Evolutionary conservation across 352 stramenopile species (phyloP), one percentile per base, ranked within the genome.

Genomic region (Thraustotheca clavata): DNA sequence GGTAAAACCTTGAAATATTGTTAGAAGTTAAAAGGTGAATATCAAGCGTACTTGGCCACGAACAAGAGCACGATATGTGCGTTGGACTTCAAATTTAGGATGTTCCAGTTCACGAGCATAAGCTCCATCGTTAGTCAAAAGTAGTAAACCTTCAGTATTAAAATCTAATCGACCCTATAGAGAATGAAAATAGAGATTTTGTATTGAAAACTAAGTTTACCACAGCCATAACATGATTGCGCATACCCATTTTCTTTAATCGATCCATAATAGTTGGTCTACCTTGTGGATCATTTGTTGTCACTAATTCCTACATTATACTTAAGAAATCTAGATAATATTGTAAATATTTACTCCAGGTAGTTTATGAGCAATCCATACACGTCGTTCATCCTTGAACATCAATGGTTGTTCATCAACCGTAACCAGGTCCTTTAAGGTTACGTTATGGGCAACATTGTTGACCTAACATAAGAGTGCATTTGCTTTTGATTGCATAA

Each of bases 61-160:
- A 43, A 96, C 86, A 29, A 94, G 76, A 7, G 80, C 88, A 16
- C 84, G 87, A 65, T 96, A 96, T 5, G 88, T 79, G 26, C 90
- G 76, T 48, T 72, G 36, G 40, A 96, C 70, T 22, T 76, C 73
- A 50, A 67, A 90, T 69, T 79, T 84, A 22, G 91, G 91, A 52
- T 96, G 88, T 65, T 97, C 91, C 65, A 97, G 69, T 38, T 84
- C 65, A 14, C 88, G 74, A 24, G 89, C 86, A 67, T 96, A 95
- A 60, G 94, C 88, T 29, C 91, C 91, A 62, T 97, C 82, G 68
- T 95, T 96, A 12, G 88, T 97, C 12, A 97, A 77, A n/a, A 97
- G 76, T 62, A 97, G 68, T 31, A 97, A 70, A 1, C 91, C 91
- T 68, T 97, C 89, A 16, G 87, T 96, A 57, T 96, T 94, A 69